Conservation (phyloP, 140 eudicot genomes). For the Senecio squalidus region DNA sequence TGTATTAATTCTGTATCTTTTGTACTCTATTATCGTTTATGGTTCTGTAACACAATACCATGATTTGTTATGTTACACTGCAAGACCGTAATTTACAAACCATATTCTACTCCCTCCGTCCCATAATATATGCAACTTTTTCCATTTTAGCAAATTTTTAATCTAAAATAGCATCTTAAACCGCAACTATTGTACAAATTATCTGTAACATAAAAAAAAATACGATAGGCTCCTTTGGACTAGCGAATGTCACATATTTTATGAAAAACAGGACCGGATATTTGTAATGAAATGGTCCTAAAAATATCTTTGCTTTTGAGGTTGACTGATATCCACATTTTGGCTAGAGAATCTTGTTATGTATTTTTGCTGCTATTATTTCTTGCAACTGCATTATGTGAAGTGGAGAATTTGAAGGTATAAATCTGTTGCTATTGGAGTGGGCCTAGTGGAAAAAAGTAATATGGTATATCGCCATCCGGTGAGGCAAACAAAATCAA, state of each 20-base stretch:
- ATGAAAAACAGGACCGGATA: conserved; percentile 8
- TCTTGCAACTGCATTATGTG: conserved; percentile 22
- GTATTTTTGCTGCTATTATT: conserved; percentile 7
- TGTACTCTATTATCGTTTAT: background rate
- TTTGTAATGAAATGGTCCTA: conserved; percentile 7
- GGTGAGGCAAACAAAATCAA: conserved; percentile 42
- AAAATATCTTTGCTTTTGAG: conserved; percentile 13
- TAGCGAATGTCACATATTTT: conserved; percentile 1
- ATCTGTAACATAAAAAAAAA: too few species aligned
- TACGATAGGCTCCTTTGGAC: too few species aligned
- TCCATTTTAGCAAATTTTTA: background rate
- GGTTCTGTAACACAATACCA: conserved; percentile 10
- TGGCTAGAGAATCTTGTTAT: conserved; percentile 20
- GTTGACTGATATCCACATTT: conserved; percentile 22
- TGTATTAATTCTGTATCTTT: background rate
- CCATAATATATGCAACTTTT: background rate
- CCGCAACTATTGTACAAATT: too few species aligned
- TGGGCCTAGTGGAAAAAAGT: conserved; percentile 25
- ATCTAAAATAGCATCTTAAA: background rate
- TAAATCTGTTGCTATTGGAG: conserved; percentile 16
- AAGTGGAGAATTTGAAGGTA: conserved; percentile 20
- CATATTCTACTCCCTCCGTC: background rate
- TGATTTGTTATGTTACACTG: background rate
- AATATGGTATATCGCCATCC: conserved; percentile 22
- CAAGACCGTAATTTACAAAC: background rate